Evolutionary conservation across 2,329 filamentous ascomycete genomes (phyloP).

Genomic region (Alternaria postmessia): DNA sequence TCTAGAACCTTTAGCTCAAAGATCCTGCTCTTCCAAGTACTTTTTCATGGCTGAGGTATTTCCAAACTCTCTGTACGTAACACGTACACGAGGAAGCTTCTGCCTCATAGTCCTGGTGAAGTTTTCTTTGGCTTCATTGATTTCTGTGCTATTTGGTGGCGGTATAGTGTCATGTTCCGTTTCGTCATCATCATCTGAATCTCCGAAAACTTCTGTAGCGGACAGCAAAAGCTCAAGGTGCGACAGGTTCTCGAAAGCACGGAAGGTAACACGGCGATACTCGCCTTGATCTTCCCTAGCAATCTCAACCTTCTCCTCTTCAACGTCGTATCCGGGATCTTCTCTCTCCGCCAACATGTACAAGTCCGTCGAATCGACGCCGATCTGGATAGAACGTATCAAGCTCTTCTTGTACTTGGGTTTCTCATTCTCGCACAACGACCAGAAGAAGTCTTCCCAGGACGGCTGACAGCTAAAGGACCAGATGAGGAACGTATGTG

Average conservation of each 20-base stretch:
- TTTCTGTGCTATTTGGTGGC: neutral
- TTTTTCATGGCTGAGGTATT: neutral
- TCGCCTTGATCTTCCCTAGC: neutral
- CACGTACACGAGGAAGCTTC: neutral
- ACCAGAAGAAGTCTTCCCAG: neutral
- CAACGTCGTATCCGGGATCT: neutral
- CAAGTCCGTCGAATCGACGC: conserved; percentile 1
- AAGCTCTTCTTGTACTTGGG: neutral
- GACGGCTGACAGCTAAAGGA: neutral
- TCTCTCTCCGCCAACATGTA: neutral
- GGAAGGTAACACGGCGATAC: neutral
- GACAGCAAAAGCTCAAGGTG: neutral
- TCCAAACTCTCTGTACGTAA: conserved; percentile 1
- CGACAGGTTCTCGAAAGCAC: neutral
- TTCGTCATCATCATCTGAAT: neutral
- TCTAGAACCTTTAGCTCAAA: neutral
- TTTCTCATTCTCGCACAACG: neutral
- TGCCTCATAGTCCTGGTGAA: neutral
- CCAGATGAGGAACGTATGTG: neutral
- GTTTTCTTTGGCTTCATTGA: neutral
- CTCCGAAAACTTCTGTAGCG: neutral
- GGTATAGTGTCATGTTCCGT: neutral
- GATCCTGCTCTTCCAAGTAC: neutral
- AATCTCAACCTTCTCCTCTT: neutral
- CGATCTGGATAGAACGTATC: neutral